Base-by-base conservation (phyloP, 306 rosid genomes). In the Bauhinia variegata region DNA sequence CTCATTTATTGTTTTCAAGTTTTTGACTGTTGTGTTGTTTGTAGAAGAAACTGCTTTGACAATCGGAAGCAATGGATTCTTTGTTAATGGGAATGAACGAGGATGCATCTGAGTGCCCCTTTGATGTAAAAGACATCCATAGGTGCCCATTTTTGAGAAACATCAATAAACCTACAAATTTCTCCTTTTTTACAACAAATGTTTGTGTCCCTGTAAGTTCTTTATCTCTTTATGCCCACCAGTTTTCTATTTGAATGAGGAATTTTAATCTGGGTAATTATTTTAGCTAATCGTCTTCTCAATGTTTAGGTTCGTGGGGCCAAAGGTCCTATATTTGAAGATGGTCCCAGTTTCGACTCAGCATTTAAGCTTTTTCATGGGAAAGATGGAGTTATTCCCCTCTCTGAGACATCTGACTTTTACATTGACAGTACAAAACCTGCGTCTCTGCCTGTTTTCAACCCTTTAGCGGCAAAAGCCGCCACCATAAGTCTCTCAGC, bases 241-340 rank as follows among this genome's bases (percentile, higher is more conserved):
- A 14, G 13, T 49, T 9, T 31, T 67, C 12, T 75, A 8, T 42
- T 17, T 10, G 11, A 51, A 11, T 44, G 10, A 54, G 41, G 54
- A 66, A 34, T 28, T 36, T 75, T 53, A 6, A 18, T 65, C 48
- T 54, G 19, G 36, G 7, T 55, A 18, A 41, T 34, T 23, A 39
- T 42, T 38, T 54, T 42, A 30, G 50, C 54, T 8, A 16, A 47
- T 62, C 50, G 48, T 67, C 52, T 62, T 54, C 57, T 67, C 42
- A 17, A 34, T 54, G 28, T 53, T 50, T 68, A 80, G 88, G 78
- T 54, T 46, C 67, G 19, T 37, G 89, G 90, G 70, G 72, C 64
- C 33, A 86, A 67, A 73, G 96, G 92, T 80, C 97, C 97, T 17
- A 91, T 91, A 60, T 88, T 88, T 77, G 92, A 88, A 81, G 97